Evolutionary conservation across 1,284 basidiomycete species (phyloP).

Genomic region (Leccinum insolens): DNA sequence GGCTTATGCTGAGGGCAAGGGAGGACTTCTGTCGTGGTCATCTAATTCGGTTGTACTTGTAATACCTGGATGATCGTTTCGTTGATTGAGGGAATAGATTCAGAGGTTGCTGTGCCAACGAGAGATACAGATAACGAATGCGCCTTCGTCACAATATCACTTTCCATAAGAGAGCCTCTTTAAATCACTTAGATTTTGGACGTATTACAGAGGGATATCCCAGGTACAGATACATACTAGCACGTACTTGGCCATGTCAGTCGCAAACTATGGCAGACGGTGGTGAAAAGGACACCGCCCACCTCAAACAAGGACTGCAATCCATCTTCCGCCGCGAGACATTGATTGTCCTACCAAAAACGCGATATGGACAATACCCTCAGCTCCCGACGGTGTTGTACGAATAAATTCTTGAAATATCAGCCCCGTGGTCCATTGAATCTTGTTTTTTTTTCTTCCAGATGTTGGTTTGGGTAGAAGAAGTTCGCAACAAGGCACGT

Average conservation of each 20-base stretch:
- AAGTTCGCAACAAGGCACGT: neutral
- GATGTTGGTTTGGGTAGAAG: neutral
- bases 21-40: constrained; percentile 61
- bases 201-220: neutral
- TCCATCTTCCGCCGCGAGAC: constrained; percentile 38
- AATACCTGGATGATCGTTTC: neutral
- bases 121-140: constrained; percentile 52
- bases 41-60: neutral
- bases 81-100: constrained; percentile 36
- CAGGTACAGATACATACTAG: neutral
- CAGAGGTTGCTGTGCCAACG: constrained; percentile 55
- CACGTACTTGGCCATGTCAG: constrained; percentile 43
- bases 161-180: constrained; percentile 21
- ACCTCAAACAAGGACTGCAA: constrained; percentile 75
- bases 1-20: constrained; percentile 45
- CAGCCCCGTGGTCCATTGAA: neutral
- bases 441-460: neutral
- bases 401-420: neutral
- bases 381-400: constrained; percentile 16
- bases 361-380: constrained; percentile 12
- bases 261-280: constrained; percentile 73
- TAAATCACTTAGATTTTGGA: constrained; percentile 6
- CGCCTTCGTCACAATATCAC: constrained; percentile 36
- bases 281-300: constrained; percentile 51
- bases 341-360: constrained; percentile 5